Evolutionary conservation across 306 rosid genomes (phyloP), one percentile per base, ranked within the genome.

Genomic region (Parietaria judaica): DNA sequence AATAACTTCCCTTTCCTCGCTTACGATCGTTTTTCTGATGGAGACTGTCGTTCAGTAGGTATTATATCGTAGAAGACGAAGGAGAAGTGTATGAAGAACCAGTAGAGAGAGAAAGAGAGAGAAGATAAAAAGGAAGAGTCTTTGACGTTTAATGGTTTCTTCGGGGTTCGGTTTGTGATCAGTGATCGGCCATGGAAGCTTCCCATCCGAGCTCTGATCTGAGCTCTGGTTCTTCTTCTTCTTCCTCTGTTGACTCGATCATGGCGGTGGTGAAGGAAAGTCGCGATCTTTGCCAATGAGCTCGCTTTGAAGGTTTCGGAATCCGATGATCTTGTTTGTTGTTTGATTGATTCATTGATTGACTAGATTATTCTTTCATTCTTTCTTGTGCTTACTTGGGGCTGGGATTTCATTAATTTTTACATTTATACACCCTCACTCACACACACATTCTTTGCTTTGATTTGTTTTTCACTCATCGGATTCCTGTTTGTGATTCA

Each of bases 251-350:
- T 56, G 49, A 9, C 50, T 50, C 10, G 53, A 10, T n/a, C 53
- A 9, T 49, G 53, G 53, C 53, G 13, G 64, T n/a, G 13, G 64
- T 74, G 70, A 74, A 69, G 65, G 71, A 69, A 77, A 68, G 31
- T 59, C 80, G 70, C 14, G 43, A 36, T 63, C 35, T 50, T 69
- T 77, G 38, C 70, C 67, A 60, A 86, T 94, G 97, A 72, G 75
- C 70, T 58, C 66, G 56, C 65, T 73, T 77, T 94, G 89, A 86
- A 69, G 62, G 36, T 73, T 78, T 74, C 11, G 97, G 99, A 89
- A 94, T 94, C 97, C 99, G 97, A 94, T 94, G 99, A 94, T 84
- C 69, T 62, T 81, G 66, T 82, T 80, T 55, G 81, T 62, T 44
- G n/a, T 55, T 23, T 55, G 14, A 11, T 56, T 34, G 60, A 5